These are phyloP conservation scores for Nosema muscidifuracis DNA, from an alignment of 371 early-diverging fungal species.

Conservation along the genomic window DNA sequence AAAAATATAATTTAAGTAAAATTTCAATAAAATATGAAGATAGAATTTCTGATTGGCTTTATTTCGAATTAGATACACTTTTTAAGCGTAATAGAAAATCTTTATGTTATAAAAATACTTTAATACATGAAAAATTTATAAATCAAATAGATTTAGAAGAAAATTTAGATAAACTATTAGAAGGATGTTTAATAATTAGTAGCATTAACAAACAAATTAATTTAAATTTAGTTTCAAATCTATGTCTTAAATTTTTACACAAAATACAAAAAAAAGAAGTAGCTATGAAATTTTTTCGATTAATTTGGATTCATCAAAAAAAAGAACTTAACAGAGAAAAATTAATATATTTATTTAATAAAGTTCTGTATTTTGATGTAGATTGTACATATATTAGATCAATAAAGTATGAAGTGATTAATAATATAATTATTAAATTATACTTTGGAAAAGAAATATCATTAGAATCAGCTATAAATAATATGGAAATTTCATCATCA, in stretches of 20 bases:
- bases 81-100: background rate
- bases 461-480: background rate
- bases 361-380: background rate
- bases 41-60: slow-evolving; percentile 4
- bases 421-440: background rate
- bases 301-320: background rate
- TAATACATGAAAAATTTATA: background rate
- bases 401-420: background rate
- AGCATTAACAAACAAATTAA: background rate
- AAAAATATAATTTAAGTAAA: background rate
- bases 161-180: background rate
- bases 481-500: background rate
- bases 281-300: background rate
- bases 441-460: too few relatives aligned
- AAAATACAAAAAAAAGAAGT: background rate
- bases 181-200: background rate
- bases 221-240: background rate
- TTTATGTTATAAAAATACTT: background rate
- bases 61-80: background rate
- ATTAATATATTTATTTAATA: background rate
- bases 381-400: background rate
- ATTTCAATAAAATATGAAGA: slow-evolving; percentile 1
- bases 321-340: background rate
- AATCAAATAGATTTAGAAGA: background rate
- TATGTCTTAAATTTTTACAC: background rate